phyloP scores from a whole-genome alignment of 495 filamentous ascomycete genomes.

The Aspergillus bertholletiae region DNA sequence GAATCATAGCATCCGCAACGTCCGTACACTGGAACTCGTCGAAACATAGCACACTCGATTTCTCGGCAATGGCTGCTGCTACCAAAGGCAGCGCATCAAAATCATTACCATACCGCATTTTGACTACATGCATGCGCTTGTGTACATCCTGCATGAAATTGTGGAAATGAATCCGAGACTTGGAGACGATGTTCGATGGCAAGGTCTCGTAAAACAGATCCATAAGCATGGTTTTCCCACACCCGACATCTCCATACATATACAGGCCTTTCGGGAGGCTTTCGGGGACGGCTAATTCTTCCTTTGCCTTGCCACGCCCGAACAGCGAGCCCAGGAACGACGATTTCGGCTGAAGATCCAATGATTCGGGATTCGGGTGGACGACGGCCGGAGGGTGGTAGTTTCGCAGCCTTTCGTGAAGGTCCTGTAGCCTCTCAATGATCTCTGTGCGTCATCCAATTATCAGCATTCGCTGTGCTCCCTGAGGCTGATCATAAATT shows the following conservation, averaged over 20 bases:
- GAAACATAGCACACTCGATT: conserved; percentile 85
- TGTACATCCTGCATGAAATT: conserved; percentile 99
- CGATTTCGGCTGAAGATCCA: conserved; percentile 48
- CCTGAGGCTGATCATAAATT: not conserved
- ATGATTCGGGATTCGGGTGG: conserved; percentile 55
- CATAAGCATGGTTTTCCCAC: conserved; percentile 99
- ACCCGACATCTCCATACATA: conserved; percentile 95
- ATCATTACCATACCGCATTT: conserved; percentile 84
- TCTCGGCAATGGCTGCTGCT: conserved; percentile 85
- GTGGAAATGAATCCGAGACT: conserved; percentile 97
- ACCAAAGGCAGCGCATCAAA: conserved; percentile 90
- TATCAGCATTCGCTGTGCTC: not conserved
- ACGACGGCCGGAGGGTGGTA: conserved; percentile 72
- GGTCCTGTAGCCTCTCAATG: conserved; percentile 80
- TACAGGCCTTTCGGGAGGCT: conserved; percentile 86
- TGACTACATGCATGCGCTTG: conserved; percentile 83
- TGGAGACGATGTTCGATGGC: conserved; percentile 71
- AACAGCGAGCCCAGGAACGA: conserved; percentile 75
- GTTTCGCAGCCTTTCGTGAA: conserved; percentile 75
- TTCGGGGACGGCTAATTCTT: conserved; percentile 53
- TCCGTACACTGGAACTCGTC: conserved; percentile 99
- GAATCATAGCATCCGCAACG: conserved; percentile 98
- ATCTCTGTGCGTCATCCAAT: conserved; percentile 55
- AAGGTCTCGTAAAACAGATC: conserved; percentile 97
- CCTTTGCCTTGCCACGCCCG: conserved; percentile 38